Conservation (phyloP, 2,329 filamentous ascomycete species). For the Fusarium drepaniforme region DNA sequence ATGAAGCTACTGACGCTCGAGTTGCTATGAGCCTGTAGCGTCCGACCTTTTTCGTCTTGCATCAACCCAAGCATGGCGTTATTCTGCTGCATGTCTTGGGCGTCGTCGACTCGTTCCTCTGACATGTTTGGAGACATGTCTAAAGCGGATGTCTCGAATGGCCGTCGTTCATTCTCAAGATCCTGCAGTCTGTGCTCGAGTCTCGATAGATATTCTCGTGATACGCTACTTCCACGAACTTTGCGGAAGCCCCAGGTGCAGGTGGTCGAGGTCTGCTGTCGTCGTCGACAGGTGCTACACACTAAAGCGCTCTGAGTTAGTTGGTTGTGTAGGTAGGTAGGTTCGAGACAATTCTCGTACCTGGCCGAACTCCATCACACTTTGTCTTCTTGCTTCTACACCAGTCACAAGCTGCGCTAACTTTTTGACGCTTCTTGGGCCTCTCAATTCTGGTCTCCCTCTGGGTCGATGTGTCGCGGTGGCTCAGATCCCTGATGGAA, state of each 20-base stretch:
- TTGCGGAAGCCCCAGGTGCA: background rate
- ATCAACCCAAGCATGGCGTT: background rate
- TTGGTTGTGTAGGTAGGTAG: no score
- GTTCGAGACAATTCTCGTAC: background rate
- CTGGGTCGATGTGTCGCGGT: background rate
- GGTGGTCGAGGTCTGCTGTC: background rate
- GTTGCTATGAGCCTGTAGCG: background rate
- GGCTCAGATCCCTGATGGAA: background rate
- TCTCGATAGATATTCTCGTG: background rate
- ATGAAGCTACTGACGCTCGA: background rate
- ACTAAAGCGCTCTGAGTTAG: background rate
- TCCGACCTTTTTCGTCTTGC: background rate
- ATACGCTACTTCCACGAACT: background rate
- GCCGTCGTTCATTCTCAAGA: background rate
- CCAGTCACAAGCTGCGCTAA: background rate
- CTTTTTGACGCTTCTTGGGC: background rate
- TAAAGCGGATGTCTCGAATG: background rate
- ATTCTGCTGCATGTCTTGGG: background rate
- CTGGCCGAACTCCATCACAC: background rate
- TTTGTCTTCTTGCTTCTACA: background rate
- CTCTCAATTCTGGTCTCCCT: background rate
- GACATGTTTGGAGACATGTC: background rate
- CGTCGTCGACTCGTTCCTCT: background rate
- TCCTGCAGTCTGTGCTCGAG: background rate
- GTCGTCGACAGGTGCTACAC: background rate